Base-by-base conservation (phyloP, 768 basidiomycete species). In the Naganishia vishniacii region DNA sequence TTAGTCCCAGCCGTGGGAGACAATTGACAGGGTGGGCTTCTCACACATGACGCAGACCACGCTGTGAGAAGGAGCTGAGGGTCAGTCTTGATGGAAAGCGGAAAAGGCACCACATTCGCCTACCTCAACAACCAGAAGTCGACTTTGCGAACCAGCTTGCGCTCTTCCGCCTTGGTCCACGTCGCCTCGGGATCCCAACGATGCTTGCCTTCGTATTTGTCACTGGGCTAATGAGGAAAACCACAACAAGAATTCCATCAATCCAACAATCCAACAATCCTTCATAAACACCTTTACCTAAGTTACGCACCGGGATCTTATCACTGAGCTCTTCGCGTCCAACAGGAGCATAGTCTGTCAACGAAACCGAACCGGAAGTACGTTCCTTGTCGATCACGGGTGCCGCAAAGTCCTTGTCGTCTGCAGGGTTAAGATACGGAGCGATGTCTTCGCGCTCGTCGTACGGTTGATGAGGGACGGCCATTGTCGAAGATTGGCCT, bases 151-250 rank as follows among this genome's bases (percentile, higher is more conserved):
- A 48, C 41, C 13, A 70, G 41, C 48, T 63, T 67, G 4, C 29
- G 58, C 42, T 70, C 65, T 59, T 70, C 69, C 26, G 64, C 65
- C 13, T 59, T 34, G 13, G 69, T 70, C 69, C 69, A 70, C 13
- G 51, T 68, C 7, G 69, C 69, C 28, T 47, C 40, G 1, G 69
- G 67, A 56, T 70, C 69, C 64, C 62, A 70, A 16, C 69, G 42
- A 44, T 70, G 69, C 32, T 68, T 68, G 18, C 65, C 66, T 58
- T 67, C 67, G 46, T 68, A 67, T 23, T 8, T 11, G 11, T 15
- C 11, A n/a, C 18, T 44, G 11, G 11, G 11, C n/a, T n/a, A n/a
- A n/a, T n/a, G n/a, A n/a, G n/a, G n/a, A n/a, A n/a, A n/a, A n/a
- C n/a, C n/a, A n/a, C n/a, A n/a, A n/a, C n/a, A n/a, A n/a, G n/a